Conservation (phyloP, 495 filamentous ascomycete genomes). For the Hyaloscypha hepaticicola region DNA sequence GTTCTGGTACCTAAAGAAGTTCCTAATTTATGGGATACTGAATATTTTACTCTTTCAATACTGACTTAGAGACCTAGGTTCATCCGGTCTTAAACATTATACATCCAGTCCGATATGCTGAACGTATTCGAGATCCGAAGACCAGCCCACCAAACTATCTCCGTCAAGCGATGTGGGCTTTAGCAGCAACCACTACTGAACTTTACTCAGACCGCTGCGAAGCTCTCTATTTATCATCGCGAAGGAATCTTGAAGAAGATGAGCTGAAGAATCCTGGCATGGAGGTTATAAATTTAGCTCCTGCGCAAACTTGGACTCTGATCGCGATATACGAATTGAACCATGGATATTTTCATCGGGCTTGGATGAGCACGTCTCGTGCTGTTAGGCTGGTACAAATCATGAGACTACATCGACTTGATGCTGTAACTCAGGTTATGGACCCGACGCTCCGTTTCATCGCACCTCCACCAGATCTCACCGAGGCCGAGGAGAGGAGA, state of each 20-base stretch:
- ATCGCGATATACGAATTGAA: constrained; percentile 45
- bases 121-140: constrained; percentile 43
- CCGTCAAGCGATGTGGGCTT: constrained; percentile 49
- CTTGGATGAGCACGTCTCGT: constrained; percentile 44
- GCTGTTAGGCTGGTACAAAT: constrained; percentile 42
- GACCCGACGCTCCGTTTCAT: constrained; percentile 40
- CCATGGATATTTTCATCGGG: constrained; percentile 42
- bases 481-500: constrained; percentile 51
- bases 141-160: constrained; percentile 49
- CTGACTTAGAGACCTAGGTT: constrained; percentile 12
- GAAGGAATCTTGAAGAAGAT: constrained; percentile 49
- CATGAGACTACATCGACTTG: constrained; percentile 50
- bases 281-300: constrained; percentile 45
- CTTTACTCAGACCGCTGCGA: constrained; percentile 43
- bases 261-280: constrained; percentile 48
- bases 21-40: neutral
- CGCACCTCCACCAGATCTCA: constrained; percentile 41
- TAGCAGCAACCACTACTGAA: constrained; percentile 38
- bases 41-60: neutral
- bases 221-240: constrained; percentile 45
- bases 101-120: constrained; percentile 40
- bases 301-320: constrained; percentile 48
- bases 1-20: neutral
- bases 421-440: constrained; percentile 32
- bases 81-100: constrained; percentile 41